Percentiles rank a stretch among this genome's conserved stretches.
phyloP scores from a whole-genome alignment of 2,329 filamentous ascomycete species.

The Arthroderma uncinatum region DNA sequence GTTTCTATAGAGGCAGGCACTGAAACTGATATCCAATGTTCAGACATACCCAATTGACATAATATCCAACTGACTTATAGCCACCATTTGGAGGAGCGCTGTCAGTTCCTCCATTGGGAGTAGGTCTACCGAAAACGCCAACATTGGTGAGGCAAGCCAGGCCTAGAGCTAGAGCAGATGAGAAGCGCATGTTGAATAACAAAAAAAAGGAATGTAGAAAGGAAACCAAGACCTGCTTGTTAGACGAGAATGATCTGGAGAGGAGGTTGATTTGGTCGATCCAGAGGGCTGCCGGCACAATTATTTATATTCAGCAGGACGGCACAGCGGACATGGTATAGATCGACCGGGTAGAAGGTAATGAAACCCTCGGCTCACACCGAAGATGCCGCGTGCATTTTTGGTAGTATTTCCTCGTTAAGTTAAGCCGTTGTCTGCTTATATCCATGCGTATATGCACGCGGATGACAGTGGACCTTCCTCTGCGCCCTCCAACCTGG shows the following conservation, averaged over 20 bases:
- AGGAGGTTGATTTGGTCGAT: not conserved
- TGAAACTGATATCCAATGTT: not conserved
- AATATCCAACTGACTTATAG: conserved; percentile 10
- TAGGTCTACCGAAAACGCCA: not conserved
- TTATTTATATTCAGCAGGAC: not conserved
- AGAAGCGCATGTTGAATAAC: conserved; percentile 5
- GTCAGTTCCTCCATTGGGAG: not conserved
- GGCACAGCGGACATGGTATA: not conserved
- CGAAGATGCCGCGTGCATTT: not conserved
- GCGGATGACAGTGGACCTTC: not conserved
- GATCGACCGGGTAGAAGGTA: not conserved
- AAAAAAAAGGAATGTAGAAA: not conserved
- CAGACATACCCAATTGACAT: conserved; percentile 12
- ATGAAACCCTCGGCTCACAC: conserved; percentile 1
- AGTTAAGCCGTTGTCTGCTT: not conserved
- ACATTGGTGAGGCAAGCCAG: conserved; percentile 4
- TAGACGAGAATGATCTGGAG: not conserved
- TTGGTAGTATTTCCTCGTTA: not conserved
- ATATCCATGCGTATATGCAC: conserved; percentile 2
- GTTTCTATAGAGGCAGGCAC: not conserved
- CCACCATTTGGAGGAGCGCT: not conserved
- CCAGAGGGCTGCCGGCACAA: not conserved
- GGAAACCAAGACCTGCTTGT: conserved; percentile 4
- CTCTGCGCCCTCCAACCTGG: not conserved
- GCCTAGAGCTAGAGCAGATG: conserved; percentile 4